Conservation (phyloP, 176 grass and related monocot species). For the Secale cereale region DNA sequence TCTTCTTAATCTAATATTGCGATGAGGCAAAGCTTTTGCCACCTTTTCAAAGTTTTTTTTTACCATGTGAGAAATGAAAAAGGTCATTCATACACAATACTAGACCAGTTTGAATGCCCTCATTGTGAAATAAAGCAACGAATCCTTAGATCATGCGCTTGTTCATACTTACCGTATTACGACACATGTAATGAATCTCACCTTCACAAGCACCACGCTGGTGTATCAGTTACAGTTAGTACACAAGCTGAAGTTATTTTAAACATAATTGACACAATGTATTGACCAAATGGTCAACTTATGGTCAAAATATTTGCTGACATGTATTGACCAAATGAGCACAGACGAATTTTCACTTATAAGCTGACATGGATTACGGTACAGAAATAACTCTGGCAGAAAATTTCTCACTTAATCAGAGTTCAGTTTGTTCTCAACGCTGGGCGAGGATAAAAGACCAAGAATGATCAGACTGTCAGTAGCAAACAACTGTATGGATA, state of each 20-base stretch:
- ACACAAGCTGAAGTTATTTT: not conserved
- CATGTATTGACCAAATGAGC: too few species aligned
- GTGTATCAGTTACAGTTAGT: not conserved
- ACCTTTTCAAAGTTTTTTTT: too few species aligned
- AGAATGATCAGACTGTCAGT: constrained; percentile 69
- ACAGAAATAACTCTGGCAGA: too few species aligned
- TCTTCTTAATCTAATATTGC: too few species aligned
- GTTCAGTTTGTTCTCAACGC: constrained; percentile 47
- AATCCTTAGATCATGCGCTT: not conserved
- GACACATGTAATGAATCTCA: not conserved
- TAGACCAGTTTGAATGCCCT: not conserved
- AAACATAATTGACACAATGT: too few species aligned
- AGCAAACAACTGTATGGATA: constrained; percentile 72
- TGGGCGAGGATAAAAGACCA: constrained; percentile 79
- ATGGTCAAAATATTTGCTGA: not conserved
- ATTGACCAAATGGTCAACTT: not conserved
- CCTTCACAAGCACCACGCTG: too few species aligned
- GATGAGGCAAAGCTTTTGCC: too few species aligned
- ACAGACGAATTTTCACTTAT: not conserved
- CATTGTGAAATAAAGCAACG: not conserved
- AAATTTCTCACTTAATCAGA: constrained; percentile 40
- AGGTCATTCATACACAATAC: not conserved
- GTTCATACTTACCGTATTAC: not conserved
- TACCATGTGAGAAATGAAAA: constrained; percentile 38
- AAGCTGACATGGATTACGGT: too few species aligned